Evolutionary conservation across 1,284 basidiomycete genomes (phyloP), one percentile per base, ranked within the genome.

Genomic region (Takashimella koratensis): DNA sequence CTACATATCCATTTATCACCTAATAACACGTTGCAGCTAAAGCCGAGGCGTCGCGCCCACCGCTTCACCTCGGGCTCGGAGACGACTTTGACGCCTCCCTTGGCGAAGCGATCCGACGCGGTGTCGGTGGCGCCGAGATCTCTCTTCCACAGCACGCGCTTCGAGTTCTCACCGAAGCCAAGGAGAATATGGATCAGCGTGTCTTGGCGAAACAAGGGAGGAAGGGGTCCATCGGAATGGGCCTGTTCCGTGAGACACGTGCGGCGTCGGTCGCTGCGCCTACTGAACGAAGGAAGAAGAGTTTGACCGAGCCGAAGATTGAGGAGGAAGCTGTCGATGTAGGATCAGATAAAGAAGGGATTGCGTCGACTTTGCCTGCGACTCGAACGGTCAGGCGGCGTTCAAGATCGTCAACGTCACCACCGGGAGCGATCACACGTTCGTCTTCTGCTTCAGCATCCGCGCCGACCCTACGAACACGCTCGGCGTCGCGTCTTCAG

Each of bases 201-300:
- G 54, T 59, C n/a, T 36, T 49, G 23, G 62, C 62, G 19, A 76
- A 76, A 54, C 67, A 70, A 23, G 75, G 73, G 5, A 59, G 76
- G 40, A 77, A 77, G 58, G 75, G 71, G 41, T 73, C 70, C 57
- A 70, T 77, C 42, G 76, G 75, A 2, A 72, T 77, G 70, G 76
- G 76, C n/a, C 50, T 77, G 45, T 77, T 77, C 65, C 73, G 69
- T 53, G 75, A 76, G 62, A 65, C 64, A 39, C 51, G 57, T 40
- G 60, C 30, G 8, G 10, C 30, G 30, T 8, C 16, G 16, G 8
- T 36, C 10, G 8, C 30, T 36, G 30, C 10, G 30, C n/a, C n/a
- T n/a, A n/a, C n/a, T n/a, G 30, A 36, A 16, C 8, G 16, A 36
- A 36, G 30, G 16, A 36, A 36, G 30, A 36, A 36, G 30, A 36